These are phyloP conservation scores for Xylariaceae sp. DNA, from an alignment of 2,329 filamentous ascomycete species.

Conservation along the genomic window DNA sequence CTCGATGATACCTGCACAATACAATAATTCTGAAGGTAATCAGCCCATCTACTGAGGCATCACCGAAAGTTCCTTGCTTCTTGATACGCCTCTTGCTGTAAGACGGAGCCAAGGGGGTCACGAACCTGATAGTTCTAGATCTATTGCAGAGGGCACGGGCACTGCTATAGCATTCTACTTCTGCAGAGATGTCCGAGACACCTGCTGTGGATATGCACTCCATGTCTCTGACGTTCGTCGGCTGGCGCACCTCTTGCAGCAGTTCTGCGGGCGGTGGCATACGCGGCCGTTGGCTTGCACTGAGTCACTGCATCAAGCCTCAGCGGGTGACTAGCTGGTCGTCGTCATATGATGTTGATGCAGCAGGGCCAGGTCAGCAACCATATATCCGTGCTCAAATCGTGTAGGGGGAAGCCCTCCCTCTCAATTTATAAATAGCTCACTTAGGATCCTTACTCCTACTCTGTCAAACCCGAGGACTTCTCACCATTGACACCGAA, in stretches of 20 bases:
- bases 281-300: slow-evolving; percentile 26
- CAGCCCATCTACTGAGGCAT: neutral
- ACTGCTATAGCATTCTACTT: neutral
- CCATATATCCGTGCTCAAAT: slow-evolving; percentile 13
- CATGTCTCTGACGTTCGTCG: slow-evolving; percentile 8
- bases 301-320: slow-evolving; percentile 21
- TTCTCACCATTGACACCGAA: slow-evolving; percentile 3
- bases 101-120: neutral
- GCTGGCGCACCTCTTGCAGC: slow-evolving; percentile 13
- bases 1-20: neutral
- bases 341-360: slow-evolving; percentile 42
- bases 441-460: slow-evolving; percentile 20
- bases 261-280: slow-evolving; percentile 35
- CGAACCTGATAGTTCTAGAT: too few relatives aligned
- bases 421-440: slow-evolving; percentile 29
- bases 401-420: neutral
- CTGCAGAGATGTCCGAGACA: slow-evolving; percentile 27
- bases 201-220: slow-evolving; percentile 16
- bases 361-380: slow-evolving; percentile 1
- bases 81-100: neutral
- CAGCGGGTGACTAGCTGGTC: slow-evolving; percentile 13
- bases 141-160: neutral
- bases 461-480: slow-evolving; percentile 19
- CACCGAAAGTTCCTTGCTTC: neutral
- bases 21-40: neutral